Evolutionary conservation across 108 stramenopile genomes (phyloP).

Genomic region (Fistulifera solaris): DNA sequence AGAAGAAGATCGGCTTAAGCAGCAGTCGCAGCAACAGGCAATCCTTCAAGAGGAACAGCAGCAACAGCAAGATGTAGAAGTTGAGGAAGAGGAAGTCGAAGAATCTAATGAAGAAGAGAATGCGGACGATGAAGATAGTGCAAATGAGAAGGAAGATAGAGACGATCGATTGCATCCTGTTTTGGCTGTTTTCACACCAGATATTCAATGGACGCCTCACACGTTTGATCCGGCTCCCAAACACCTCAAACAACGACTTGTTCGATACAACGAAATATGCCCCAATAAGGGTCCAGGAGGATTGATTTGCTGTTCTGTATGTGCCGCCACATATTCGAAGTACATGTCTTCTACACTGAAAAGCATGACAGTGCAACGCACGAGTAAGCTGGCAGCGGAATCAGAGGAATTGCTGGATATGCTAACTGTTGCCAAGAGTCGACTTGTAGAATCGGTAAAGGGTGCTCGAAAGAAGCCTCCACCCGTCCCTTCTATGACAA

Average conservation of each 20-base stretch:
- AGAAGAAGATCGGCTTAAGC: background rate
- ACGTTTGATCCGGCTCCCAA: constrained; percentile 6
- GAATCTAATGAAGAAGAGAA: constrained; percentile 6
- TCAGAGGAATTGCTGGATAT: constrained; percentile 22
- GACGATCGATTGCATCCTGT: background rate
- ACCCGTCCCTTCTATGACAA: background rate
- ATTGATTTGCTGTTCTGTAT: constrained; percentile 65
- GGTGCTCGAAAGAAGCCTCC: constrained; percentile 19
- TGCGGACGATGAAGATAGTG: constrained; percentile 2
- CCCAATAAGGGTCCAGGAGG: constrained; percentile 80
- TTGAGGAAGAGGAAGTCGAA: background rate
- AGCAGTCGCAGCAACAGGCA: background rate
- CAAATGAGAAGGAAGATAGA: background rate
- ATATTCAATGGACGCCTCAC: constrained; percentile 16
- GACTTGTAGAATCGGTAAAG: constrained; percentile 9
- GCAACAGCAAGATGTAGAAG: constrained; percentile 2
- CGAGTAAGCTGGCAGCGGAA: constrained; percentile 16
- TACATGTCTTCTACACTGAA: constrained; percentile 1
- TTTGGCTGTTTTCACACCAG: constrained; percentile 6
- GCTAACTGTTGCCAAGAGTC: constrained; percentile 11
- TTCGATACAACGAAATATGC: constrained; percentile 33
- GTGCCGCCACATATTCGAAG: constrained; percentile 47
- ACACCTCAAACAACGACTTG: background rate
- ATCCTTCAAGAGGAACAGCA: background rate
- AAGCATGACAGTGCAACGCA: constrained; percentile 12